Evolutionary conservation across 495 filamentous ascomycete species (phyloP), one percentile per base, ranked within the genome.

Genomic region (Bathelium albidoporum): DNA sequence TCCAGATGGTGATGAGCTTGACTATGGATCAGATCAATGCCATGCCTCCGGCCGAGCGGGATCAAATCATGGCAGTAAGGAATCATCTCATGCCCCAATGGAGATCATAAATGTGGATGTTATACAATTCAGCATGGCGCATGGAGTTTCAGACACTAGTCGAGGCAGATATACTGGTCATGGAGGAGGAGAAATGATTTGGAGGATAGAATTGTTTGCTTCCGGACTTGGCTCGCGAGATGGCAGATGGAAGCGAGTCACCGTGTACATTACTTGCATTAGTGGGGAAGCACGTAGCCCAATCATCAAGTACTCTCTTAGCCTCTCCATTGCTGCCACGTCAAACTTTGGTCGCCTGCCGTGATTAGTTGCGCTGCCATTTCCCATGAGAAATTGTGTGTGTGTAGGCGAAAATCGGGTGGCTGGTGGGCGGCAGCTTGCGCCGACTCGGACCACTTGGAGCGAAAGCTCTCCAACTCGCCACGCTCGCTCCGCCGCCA

Each of bases 1-100:
- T 95, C 69, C 81, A 85, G 62, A 86, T 89, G 60, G 87, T 96
- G 10, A 75, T 95, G 73, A 81, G 72, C 58, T 83, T 96, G 79
- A 81, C 90, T 12, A 85, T 88, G 66, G 81, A 87, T 61, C 80
- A 84, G 60, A 89, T 96, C 68, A 86, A 92, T 72, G 80, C 82
- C 49, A 75, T 96, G 20, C 85, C 87, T 5, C 86, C 89, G 22
- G 79, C 79, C 31, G 85, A 91, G 65, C 80, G 89, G 39, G 82
- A 79, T 44, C 91, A 96, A 73, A 85, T 95, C 58, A 80, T 95
- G 79, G 77, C 84, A 32, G 73, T 95, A 36, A 77, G 85, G 59
- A 79, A 83, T 66, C 80, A 82, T 65, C 70, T 84, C 52, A 75
- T 81, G 75, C 72, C 78, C 32, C 62, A 64, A 29, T 9, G 26